Evolutionary conservation across 441 rosid genomes (phyloP), one percentile per base, ranked within the genome.

Genomic region (Geranium incanum): DNA sequence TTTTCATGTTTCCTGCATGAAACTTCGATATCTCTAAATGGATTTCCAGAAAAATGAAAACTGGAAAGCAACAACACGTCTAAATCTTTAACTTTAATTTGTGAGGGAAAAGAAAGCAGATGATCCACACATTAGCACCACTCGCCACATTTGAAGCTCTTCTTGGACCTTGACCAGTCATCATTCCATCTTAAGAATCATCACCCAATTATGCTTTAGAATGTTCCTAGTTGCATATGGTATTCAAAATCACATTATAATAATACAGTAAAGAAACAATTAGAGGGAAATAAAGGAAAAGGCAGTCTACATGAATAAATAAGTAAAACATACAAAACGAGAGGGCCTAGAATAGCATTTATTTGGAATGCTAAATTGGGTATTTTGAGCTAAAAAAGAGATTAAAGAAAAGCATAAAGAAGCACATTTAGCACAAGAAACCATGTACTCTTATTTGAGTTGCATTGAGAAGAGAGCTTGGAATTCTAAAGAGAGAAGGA

Each of bases 391-490:
- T 69, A 74, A 77, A 73, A 75, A 72, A 69, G 72, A 62, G 37
- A 48, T 52, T 68, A 70, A 75, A 74, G 73, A 75, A 82, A 83
- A 82, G 86, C 81, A 80, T 66, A 84, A 86, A 88, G 85, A 84
- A 86, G 73, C 78, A 78, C 76, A 85, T 76, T 73, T 69, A 78
- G 84, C 84, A 74, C 85, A 84, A 81, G 85, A 79, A 87, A 80
- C 83, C 79, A 79, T 77, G 81, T 71, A 73, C 74, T 71, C 74
- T 74, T 80, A 19, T 78, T 81, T 80, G 84, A 72, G 84, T 67
- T 81, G 83, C 85, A 82, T 86, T 71, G 88, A 82, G 85, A 87
- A 80, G 72, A 76, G 93, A 85, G 91, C 87, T 86, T 82, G 78
- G 87, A 85, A 85, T 83, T 81, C 85, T 79, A 87, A 89, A 89